Percentiles rank a stretch among this genome's conserved stretches.
Evolutionary conservation across 768 basidiomycete species (phyloP).

Genomic region (Lyophyllum shimeji): DNA sequence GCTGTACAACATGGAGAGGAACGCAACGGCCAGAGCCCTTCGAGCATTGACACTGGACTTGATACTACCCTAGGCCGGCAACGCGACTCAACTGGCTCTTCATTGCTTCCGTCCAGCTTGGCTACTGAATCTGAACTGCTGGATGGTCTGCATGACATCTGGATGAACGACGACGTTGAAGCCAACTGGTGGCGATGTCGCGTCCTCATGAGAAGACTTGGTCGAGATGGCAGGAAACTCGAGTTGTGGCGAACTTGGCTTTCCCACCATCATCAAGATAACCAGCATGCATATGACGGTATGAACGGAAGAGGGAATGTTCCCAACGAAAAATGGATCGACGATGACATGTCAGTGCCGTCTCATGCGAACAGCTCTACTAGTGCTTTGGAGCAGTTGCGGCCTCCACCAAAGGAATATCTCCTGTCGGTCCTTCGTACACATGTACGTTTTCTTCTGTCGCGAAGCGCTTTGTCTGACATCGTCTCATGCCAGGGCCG

Average conservation of each 20-base stretch:
- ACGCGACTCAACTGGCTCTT: conserved; percentile 30
- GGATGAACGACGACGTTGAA: conserved; percentile 50
- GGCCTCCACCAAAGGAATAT: conserved; percentile 35
- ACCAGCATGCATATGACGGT: conserved; percentile 18
- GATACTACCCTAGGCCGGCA: conserved; percentile 2
- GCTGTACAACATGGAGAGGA: conserved; percentile 17
- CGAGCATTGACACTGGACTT: not conserved
- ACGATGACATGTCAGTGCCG: conserved; percentile 37
- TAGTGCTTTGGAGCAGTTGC: conserved; percentile 20
- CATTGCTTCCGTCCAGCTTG: conserved; percentile 25
- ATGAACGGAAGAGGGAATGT: conserved; percentile 34
- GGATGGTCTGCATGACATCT: conserved; percentile 37
- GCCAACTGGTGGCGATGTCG: conserved; percentile 64
- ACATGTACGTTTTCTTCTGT: conserved; percentile 47
- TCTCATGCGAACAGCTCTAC: conserved; percentile 25
- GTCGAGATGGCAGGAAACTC: conserved; percentile 69
- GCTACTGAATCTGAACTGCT: conserved; percentile 11
- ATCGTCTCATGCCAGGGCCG: conserved; percentile 40
- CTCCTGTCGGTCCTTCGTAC: conserved; percentile 51
- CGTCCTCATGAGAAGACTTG: conserved; percentile 48
- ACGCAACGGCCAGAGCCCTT: conserved; percentile 3
- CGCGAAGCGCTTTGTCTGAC: not conserved
- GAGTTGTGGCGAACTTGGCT: conserved; percentile 81
- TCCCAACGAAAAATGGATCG: conserved; percentile 41
- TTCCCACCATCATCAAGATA: conserved; percentile 28